Evolutionary conservation across 345 rosid species (phyloP).

Genomic region (Aquilaria malaccensis): DNA sequence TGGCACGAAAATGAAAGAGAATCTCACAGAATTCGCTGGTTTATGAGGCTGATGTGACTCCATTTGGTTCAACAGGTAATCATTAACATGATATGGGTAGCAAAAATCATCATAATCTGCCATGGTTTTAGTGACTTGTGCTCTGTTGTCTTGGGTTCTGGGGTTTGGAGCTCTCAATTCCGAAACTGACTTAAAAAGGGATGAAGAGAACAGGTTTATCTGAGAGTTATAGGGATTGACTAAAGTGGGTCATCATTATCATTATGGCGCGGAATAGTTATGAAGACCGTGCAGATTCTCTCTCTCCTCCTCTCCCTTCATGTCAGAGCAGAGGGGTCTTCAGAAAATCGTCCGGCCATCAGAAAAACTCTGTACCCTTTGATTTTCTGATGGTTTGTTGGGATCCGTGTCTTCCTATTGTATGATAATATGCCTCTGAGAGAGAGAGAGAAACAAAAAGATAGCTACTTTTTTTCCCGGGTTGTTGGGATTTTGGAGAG

Average conservation of each 20-base stretch:
- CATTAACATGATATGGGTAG: conserved; percentile 20
- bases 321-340: conserved; percentile 23
- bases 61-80: conserved; percentile 16
- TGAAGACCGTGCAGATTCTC: conserved; percentile 31
- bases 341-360: conserved; percentile 37
- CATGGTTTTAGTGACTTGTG: conserved; percentile 6
- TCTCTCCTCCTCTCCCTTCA: conserved; percentile 15
- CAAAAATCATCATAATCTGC: conserved; percentile 22
- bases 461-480: conserved; percentile 28
- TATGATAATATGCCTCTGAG: conserved; percentile 25
- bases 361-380: conserved; percentile 22
- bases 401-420: conserved; percentile 39
- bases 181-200: conserved; percentile 17
- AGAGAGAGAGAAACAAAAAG: conserved; percentile 19
- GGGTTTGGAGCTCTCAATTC: background rate
- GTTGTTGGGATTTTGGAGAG: conserved; percentile 26
- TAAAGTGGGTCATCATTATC: conserved; percentile 19
- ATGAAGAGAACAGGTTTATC: conserved; percentile 15
- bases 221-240: conserved; percentile 36
- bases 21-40: conserved; percentile 21
- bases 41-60: conserved; percentile 16
- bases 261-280: background rate
- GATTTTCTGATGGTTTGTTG: conserved; percentile 36
- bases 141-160: background rate
- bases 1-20: conserved; percentile 7